Conservation (phyloP, 169 alveolate species). For the Toxoplasma gondii region DNA sequence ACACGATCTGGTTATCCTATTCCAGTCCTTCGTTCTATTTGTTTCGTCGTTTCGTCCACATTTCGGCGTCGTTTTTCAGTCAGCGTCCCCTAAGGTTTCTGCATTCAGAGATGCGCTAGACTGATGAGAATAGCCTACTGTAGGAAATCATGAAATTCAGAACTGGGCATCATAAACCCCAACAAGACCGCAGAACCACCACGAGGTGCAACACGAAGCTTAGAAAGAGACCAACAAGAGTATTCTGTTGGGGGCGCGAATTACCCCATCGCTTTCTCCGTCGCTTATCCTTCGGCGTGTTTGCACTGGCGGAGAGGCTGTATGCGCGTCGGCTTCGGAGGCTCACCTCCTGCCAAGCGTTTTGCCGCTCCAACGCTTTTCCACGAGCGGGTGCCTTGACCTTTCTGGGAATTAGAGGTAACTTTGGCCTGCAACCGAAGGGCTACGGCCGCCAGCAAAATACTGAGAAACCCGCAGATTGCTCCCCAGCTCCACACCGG, state of each 20-base stretch:
- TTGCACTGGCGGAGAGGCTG: conserved; percentile 12
- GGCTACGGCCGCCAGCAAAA: neutral
- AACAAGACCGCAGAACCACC: too few species aligned
- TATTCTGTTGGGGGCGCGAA: neutral
- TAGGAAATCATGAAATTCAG: too few species aligned
- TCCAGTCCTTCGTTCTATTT: too few species aligned
- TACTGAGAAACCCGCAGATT: neutral
- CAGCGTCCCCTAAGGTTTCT: too few species aligned
- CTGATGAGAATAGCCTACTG: too few species aligned
- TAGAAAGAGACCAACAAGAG: too few species aligned
- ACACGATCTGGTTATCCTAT: too few species aligned
- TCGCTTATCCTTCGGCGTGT: neutral
- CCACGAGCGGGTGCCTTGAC: neutral
- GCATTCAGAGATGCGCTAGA: too few species aligned
- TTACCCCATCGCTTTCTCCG: neutral
- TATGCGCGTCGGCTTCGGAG: conserved; percentile 20
- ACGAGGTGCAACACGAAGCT: too few species aligned
- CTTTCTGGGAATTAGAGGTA: neutral
- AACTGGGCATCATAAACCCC: too few species aligned
- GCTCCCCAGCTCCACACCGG: conserved; percentile 26
- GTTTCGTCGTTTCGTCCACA: too few species aligned
- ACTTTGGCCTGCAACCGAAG: neutral
- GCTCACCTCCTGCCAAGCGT: conserved; percentile 22
- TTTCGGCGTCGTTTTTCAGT: too few species aligned
- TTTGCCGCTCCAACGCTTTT: neutral